Evolutionary conservation across 495 filamentous ascomycete species (phyloP).

Genomic region (Platismatia glauca): DNA sequence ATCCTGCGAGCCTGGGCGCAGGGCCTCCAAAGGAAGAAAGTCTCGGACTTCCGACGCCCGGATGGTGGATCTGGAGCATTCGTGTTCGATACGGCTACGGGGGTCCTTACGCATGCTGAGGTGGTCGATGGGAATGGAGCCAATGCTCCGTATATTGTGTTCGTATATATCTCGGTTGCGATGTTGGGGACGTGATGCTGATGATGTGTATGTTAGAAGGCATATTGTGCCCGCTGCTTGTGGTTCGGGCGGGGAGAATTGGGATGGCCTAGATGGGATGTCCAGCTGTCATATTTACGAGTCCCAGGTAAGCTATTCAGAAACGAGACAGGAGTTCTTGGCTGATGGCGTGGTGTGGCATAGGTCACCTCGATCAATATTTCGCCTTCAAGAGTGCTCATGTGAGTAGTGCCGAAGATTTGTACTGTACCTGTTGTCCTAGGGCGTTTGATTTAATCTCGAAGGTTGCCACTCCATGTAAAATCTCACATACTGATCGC

Average conservation of each 20-base stretch:
- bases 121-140: background rate
- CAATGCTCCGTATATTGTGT: background rate
- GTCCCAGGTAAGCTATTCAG: background rate
- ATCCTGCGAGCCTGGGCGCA: background rate
- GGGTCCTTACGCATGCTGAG: background rate
- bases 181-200: background rate
- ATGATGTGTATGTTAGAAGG: background rate
- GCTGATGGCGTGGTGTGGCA: background rate
- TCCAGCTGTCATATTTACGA: background rate
- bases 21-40: background rate
- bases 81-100: background rate
- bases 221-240: background rate
- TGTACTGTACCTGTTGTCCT: background rate
- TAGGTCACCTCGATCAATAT: conserved; percentile 6
- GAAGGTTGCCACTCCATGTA: background rate
- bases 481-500: background rate
- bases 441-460: background rate
- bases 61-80: background rate
- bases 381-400: conserved; percentile 8
- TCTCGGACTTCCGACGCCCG: background rate
- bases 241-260: background rate
- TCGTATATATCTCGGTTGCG: background rate
- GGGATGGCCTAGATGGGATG: background rate
- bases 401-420: conserved; percentile 1
- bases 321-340: background rate